Conservation (phyloP, 805 yeast genomes). For the Maudiozyma turicensis region DNA sequence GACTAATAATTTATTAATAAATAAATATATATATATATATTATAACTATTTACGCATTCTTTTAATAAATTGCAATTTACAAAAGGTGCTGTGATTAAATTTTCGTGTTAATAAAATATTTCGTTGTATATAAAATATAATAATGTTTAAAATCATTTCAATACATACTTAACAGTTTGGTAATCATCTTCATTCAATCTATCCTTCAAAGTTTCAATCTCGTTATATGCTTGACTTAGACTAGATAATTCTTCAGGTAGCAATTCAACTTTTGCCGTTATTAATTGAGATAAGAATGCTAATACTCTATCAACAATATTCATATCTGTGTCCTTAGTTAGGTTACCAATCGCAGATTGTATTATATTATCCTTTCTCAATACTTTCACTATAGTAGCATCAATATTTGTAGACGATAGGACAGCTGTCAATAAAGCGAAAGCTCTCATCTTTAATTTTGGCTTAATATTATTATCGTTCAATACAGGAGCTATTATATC, state of each 20-base stretch:
- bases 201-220: conserved; percentile 36
- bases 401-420: conserved; percentile 41
- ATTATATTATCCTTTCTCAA: conserved; percentile 30
- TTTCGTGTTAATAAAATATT: neutral
- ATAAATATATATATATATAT: neutral
- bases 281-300: conserved; percentile 39
- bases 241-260: conserved; percentile 33
- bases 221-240: conserved; percentile 31
- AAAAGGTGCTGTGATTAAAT: conserved; percentile 24
- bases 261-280: conserved; percentile 38
- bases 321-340: conserved; percentile 28
- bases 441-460: conserved; percentile 42
- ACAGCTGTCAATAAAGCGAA: conserved; percentile 52
- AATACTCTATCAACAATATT: conserved; percentile 50
- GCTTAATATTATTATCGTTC: conserved; percentile 13
- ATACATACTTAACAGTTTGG: conserved; percentile 39
- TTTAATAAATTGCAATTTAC: conserved; percentile 30
- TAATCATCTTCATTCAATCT: conserved; percentile 47
- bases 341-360: conserved; percentile 18
- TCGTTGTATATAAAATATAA: neutral
- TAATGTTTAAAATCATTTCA: conserved; percentile 4
- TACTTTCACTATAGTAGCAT: conserved; percentile 28
- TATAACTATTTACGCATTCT: conserved; percentile 4
- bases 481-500: conserved; percentile 32
- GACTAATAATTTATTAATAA: neutral